Percentiles rank a stretch among this genome's conserved stretches.
Conservation (phyloP, 495 filamentous ascomycete genomes). For the Hypoxylon perforatum region DNA sequence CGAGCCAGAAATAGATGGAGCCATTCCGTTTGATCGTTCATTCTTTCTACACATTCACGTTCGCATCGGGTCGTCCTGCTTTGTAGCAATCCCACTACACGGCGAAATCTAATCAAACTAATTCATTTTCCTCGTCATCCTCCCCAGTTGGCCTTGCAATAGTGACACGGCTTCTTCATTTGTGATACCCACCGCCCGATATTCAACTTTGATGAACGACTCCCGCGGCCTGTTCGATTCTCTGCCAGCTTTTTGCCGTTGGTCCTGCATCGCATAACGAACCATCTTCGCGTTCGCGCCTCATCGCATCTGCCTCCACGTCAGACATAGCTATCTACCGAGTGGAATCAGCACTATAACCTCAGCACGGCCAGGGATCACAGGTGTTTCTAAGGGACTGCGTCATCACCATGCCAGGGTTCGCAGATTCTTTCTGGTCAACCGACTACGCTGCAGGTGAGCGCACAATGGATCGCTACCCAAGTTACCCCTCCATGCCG, state of each 20-base stretch:
- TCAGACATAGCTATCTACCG: slow-evolving; percentile 6
- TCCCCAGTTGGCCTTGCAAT: slow-evolving; percentile 13
- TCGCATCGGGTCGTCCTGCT: slow-evolving; percentile 24
- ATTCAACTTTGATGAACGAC: slow-evolving; percentile 10
- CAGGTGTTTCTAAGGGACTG: slow-evolving; percentile 19
- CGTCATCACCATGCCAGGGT: slow-evolving; percentile 75
- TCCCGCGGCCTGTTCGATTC: slow-evolving; percentile 22
- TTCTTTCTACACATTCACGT: slow-evolving; percentile 18
- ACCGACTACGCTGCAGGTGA: slow-evolving; percentile 89
- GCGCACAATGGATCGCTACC: slow-evolving; percentile 36
- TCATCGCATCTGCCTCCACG: background rate
- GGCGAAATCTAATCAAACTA: slow-evolving; percentile 21
- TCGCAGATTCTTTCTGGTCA: slow-evolving; percentile 96
- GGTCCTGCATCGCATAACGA: slow-evolving; percentile 29
- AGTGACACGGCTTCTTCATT: slow-evolving; percentile 30
- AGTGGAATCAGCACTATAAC: slow-evolving; percentile 13
- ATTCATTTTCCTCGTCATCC: slow-evolving; percentile 10
- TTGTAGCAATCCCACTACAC: slow-evolving; percentile 21
- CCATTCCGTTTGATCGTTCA: slow-evolving; percentile 26
- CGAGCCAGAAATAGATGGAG: slow-evolving; percentile 39
- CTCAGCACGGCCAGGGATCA: slow-evolving; percentile 7
- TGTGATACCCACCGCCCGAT: slow-evolving; percentile 39
- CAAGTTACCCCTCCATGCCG: background rate
- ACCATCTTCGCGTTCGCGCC: slow-evolving; percentile 17
- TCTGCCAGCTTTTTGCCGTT: slow-evolving; percentile 5